phyloP scores from a whole-genome alignment of 108 stramenopile genomes.

The Nannochloropsis granulata region DNA sequence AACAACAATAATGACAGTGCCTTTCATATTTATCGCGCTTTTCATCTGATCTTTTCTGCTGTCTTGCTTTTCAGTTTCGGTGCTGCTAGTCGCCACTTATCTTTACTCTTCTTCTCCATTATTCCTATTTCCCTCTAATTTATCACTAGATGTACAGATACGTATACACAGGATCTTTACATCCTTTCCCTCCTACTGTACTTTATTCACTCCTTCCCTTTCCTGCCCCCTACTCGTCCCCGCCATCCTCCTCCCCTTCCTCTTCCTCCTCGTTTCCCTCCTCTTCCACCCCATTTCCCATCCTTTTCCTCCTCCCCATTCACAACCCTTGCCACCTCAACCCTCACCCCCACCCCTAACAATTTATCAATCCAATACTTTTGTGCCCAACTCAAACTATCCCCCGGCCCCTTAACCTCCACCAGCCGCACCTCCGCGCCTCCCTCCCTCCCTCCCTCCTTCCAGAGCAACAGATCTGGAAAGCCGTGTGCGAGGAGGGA shows the following conservation, averaged over 20 bases:
- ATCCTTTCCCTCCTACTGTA: not conserved
- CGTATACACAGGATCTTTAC: too few relatives aligned
- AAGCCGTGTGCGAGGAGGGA: slow-evolving; percentile 27
- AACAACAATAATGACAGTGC: too few relatives aligned
- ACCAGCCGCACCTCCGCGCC: not conserved
- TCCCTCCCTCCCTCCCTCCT: not conserved
- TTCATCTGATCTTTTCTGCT: too few relatives aligned
- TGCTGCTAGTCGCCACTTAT: too few relatives aligned
- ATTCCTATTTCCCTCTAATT: too few relatives aligned
- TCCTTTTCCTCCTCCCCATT: not conserved
- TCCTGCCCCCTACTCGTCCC: not conserved
- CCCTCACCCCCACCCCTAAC: slow-evolving; percentile 6
- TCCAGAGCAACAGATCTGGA: slow-evolving; percentile 29
- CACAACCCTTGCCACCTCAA: slow-evolving; percentile 10
- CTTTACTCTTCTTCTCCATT: too few relatives aligned
- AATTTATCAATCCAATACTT: slow-evolving; percentile 27
- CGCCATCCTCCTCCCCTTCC: not conserved
- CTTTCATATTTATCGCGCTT: too few relatives aligned
- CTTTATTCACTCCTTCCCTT: not conserved
- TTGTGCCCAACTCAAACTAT: slow-evolving; percentile 16
- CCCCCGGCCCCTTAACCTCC: slow-evolving; percentile 33
- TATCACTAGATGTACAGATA: too few relatives aligned
- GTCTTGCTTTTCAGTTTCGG: too few relatives aligned
- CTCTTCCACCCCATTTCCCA: not conserved
- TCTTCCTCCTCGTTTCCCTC: not conserved